Evolutionary conservation across 352 stramenopile species (phyloP).

Genomic region (Globisporangium carolinianum): DNA sequence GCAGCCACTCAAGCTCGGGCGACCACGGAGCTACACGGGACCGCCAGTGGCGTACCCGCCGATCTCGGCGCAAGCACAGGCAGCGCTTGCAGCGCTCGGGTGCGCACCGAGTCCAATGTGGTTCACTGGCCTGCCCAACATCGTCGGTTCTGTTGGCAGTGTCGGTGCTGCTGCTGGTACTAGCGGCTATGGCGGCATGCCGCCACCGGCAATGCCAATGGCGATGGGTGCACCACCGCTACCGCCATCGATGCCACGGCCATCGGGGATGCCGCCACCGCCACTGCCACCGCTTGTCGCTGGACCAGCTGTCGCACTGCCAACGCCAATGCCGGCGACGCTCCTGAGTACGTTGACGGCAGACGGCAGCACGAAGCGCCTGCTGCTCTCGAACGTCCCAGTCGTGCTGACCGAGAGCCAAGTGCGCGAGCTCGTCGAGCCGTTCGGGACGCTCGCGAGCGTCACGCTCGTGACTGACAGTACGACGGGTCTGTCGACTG

Average conservation of each 20-base stretch:
- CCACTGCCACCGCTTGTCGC: neutral
- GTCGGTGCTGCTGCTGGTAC: neutral
- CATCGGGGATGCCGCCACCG: neutral
- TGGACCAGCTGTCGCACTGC: neutral
- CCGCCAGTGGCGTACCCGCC: constrained; percentile 71
- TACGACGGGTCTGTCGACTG: constrained; percentile 38
- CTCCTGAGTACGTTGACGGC: constrained; percentile 5
- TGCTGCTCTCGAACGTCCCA: constrained; percentile 83
- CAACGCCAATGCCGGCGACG: neutral
- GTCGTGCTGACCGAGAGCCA: constrained; percentile 67
- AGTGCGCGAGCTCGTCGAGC: constrained; percentile 78
- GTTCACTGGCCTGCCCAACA: constrained; percentile 29
- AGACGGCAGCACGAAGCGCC: constrained; percentile 24
- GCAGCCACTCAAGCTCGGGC: constrained; percentile 82
- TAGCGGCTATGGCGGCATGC: constrained; percentile 5
- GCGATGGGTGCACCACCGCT: neutral
- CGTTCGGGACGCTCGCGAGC: constrained; percentile 68
- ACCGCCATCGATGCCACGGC: neutral
- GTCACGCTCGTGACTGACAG: constrained; percentile 63
- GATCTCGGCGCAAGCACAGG: constrained; percentile 63
- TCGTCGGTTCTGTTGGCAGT: neutral
- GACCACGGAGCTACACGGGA: constrained; percentile 76
- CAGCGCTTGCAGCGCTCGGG: constrained; percentile 70
- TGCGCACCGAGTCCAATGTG: constrained; percentile 75
- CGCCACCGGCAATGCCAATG: constrained; percentile 3